A percentile compares a stretch with the other conserved stretches of the same genome.
phyloP scores from a whole-genome alignment of 106 monocot species.

The Amphibolis antarctica region DNA sequence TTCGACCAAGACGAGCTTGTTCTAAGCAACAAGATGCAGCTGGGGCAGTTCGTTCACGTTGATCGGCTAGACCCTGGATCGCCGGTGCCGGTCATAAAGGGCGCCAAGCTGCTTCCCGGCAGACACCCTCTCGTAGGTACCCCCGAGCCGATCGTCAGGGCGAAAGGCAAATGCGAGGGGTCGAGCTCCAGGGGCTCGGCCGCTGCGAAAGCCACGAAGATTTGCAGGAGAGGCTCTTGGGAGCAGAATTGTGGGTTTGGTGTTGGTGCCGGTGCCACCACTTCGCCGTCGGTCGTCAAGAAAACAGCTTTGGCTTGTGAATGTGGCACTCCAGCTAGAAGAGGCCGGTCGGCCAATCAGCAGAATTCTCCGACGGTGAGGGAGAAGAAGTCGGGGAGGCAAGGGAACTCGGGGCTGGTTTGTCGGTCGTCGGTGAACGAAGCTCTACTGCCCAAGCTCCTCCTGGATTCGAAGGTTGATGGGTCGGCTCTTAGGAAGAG shows the following conservation, averaged over 20 bases:
- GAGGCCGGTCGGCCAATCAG: background rate
- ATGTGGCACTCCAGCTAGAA: conserved; percentile 38
- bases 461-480: conserved; percentile 13
- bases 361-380: conserved; percentile 1
- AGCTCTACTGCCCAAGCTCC: conserved; percentile 8
- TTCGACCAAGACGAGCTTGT: conserved; percentile 75
- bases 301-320: conserved; percentile 47
- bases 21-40: conserved; percentile 86
- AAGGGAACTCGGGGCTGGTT: background rate
- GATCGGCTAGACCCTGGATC: conserved; percentile 51
- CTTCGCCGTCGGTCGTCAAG: conserved; percentile 35
- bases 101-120: conserved; percentile 71
- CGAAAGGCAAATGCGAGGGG: conserved; percentile 5
- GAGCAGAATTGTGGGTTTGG: conserved; percentile 17
- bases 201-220: background rate
- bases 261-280: background rate
- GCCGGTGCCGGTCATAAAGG: conserved; percentile 66
- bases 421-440: conserved; percentile 25
- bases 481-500: conserved; percentile 42
- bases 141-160: conserved; percentile 46
- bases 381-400: background rate
- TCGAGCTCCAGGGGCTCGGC: background rate
- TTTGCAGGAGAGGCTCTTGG: conserved; percentile 50
- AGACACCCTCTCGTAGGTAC: conserved; percentile 75
- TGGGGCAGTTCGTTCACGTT: conserved; percentile 85